Conservation (phyloP, 129 eudicot species). For the Glebionis coronaria region DNA sequence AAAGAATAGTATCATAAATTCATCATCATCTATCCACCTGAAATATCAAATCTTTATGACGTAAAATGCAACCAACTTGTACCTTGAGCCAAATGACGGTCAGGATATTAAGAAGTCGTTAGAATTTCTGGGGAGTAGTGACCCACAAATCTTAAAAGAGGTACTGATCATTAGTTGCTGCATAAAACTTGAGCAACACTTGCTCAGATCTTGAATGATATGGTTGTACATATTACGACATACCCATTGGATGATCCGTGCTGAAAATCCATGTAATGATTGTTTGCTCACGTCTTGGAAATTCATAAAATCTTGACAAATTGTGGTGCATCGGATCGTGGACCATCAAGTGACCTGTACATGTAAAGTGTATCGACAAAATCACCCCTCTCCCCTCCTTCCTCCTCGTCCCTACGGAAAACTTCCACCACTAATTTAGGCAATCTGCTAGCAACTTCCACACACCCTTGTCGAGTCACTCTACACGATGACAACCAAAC, state of each 20-base stretch:
- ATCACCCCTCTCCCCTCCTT: slow-evolving; percentile 39
- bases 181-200: neutral
- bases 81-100: neutral
- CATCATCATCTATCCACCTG: slow-evolving; percentile 20
- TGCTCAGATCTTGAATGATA: neutral
- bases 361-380: slow-evolving; percentile 54
- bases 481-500: slow-evolving; percentile 70
- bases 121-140: neutral
- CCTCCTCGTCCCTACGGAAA: slow-evolving; percentile 32
- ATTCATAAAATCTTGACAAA: slow-evolving; percentile 54
- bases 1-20: slow-evolving; percentile 27
- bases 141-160: neutral
- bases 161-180: neutral
- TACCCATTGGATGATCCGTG: neutral
- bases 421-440: slow-evolving; percentile 65
- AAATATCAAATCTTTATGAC: slow-evolving; percentile 11
- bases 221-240: too few species aligned
- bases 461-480: slow-evolving; percentile 52
- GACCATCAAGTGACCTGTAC: slow-evolving; percentile 72
- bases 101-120: slow-evolving; percentile 1
- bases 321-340: slow-evolving; percentile 59
- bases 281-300: neutral
- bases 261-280: neutral
- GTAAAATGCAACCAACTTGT: neutral
- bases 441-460: slow-evolving; percentile 46